phyloP scores from a whole-genome alignment of 495 filamentous ascomycete species.

The Daldinia concentrica region DNA sequence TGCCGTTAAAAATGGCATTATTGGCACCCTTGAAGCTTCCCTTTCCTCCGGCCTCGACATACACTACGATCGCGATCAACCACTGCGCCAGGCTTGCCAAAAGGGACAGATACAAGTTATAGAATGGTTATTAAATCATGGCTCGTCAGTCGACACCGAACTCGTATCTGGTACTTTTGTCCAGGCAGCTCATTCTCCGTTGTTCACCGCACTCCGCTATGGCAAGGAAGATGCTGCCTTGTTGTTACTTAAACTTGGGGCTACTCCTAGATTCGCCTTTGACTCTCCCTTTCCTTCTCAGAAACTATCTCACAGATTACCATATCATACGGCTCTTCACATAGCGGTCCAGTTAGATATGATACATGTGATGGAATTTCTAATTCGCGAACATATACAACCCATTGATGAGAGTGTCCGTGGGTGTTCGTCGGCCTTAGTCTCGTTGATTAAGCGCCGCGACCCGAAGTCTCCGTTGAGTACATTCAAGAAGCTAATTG shows the following conservation, averaged over 20 bases:
- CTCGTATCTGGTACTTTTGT: background rate
- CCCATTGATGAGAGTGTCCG: background rate
- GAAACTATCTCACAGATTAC: no score
- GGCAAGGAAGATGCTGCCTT: background rate
- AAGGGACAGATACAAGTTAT: background rate
- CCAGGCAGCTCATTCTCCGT: background rate
- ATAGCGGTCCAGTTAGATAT: background rate
- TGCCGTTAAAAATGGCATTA: background rate
- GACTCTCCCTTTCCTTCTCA: no score
- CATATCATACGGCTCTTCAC: slow-evolving; percentile 2
- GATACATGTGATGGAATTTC: background rate
- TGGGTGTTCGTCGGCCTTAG: background rate
- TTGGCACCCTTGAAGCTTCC: slow-evolving; percentile 4
- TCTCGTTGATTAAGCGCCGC: no score
- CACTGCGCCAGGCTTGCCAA: background rate
- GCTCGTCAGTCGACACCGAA: background rate
- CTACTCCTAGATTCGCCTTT: background rate
- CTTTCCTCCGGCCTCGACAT: background rate
- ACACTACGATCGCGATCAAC: background rate
- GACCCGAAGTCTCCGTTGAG: no score
- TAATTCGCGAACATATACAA: background rate
- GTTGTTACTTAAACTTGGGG: background rate
- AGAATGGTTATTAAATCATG: background rate
- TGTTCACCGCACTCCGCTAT: background rate
- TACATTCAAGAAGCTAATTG: slow-evolving; percentile 7